Conservation (phyloP, 345 rosid species). For the Heritiera fomes region DNA sequence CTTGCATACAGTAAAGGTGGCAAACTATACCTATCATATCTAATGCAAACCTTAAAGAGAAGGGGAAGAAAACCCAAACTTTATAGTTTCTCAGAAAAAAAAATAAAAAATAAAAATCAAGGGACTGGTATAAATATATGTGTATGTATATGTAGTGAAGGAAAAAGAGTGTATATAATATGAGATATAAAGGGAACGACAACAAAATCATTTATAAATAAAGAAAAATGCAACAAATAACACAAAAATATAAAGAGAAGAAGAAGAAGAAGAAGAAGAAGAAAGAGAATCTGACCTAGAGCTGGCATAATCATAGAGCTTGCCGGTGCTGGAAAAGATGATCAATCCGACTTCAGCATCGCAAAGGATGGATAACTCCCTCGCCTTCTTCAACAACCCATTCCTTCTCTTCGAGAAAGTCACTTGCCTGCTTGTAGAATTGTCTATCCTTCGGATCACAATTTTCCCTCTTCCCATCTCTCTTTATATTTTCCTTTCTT, state of each 20-base stretch:
- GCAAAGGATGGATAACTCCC: slow-evolving; percentile 54
- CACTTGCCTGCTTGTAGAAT: slow-evolving; percentile 59
- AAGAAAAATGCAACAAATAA: neutral
- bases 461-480: slow-evolving; percentile 70
- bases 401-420: slow-evolving; percentile 57
- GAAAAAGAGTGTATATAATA: neutral
- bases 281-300: slow-evolving; percentile 38
- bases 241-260: no score
- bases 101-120: neutral
- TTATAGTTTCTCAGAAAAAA: neutral
- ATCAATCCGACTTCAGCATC: slow-evolving; percentile 56
- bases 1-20: neutral
- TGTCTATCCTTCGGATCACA: slow-evolving; percentile 53
- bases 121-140: no score
- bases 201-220: neutral
- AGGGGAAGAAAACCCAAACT: neutral
- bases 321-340: slow-evolving; percentile 54
- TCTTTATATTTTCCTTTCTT: neutral
- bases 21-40: neutral
- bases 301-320: slow-evolving; percentile 54
- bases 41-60: neutral
- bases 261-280: neutral
- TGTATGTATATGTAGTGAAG: neutral
- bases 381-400: slow-evolving; percentile 52
- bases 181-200: neutral